phyloP scores from a whole-genome alignment of 805 yeast genomes.

The Sungouiella blattae region DNA sequence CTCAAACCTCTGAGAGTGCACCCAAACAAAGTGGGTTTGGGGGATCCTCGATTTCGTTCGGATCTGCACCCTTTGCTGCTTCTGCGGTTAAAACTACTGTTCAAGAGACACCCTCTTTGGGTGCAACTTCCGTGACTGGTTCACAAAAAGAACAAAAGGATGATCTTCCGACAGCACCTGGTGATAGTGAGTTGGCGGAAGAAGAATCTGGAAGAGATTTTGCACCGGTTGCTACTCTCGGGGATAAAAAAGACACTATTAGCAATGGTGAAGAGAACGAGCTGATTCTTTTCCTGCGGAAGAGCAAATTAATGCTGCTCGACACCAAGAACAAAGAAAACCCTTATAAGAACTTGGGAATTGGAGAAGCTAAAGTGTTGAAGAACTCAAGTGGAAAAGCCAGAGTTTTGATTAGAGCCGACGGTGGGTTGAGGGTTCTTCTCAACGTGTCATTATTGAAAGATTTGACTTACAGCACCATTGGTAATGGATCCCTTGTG shows the following conservation, averaged over 20 bases:
- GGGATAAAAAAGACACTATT: conserved; percentile 44
- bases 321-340: conserved; percentile 45
- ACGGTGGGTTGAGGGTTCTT: conserved; percentile 78
- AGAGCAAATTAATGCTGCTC: conserved; percentile 67
- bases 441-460: conserved; percentile 62
- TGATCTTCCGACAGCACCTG: too few relatives aligned
- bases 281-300: conserved; percentile 55
- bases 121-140: not conserved
- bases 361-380: conserved; percentile 78
- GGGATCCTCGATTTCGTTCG: too few relatives aligned
- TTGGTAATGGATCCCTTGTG: conserved; percentile 65
- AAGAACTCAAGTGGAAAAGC: conserved; percentile 58
- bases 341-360: conserved; percentile 63
- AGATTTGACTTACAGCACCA: conserved; percentile 55
- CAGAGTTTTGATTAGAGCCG: conserved; percentile 80
- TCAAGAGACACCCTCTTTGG: conserved; percentile 1
- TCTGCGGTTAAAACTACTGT: too few relatives aligned
- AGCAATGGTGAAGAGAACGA: conserved; percentile 86
- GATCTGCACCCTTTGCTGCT: too few relatives aligned
- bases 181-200: conserved; percentile 14
- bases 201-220: conserved; percentile 47
- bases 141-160: too few relatives aligned
- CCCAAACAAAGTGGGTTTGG: too few relatives aligned
- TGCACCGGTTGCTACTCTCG: conserved; percentile 29
- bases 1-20: too few relatives aligned